Base-by-base conservation (phyloP, 371 early-diverging fungal species). In the Conidiobolus incongruus region DNA sequence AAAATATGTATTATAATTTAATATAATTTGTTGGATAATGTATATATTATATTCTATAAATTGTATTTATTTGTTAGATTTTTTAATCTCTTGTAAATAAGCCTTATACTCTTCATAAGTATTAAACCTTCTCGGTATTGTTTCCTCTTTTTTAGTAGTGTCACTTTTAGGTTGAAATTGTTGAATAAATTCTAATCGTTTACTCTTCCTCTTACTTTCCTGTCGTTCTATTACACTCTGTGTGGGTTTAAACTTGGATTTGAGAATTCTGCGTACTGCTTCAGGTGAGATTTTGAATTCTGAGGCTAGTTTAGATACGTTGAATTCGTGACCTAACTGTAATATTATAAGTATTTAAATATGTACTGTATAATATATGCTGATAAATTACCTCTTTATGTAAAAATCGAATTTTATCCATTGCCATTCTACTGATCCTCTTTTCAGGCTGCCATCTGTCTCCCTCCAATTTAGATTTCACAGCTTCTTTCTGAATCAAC, bases 401-500 rank as follows among this genome's bases (percentile, higher is more conserved):
- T 1, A 63, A 49, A 43, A 63, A 47, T 30, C 63, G 45, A 35
- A 63, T 63, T 40, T 58, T 56, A 29, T 63, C 63, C 61, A 63
- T 60, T 24, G 62, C 58, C 3, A 62, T 53, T 19, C 50, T 39
- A 13, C 61, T 60, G 11, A 63, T 39, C 30, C 49, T 45, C 41
- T 61, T 61, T 32, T 33, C 44, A 8, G 63, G 63, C 22, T 46
- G 35, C 63, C 63, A 63, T 2, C 19, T 34, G 15, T 48, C 47
- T 22, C 39, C 48, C 16, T 45, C 47, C 2, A 47, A 46, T 38
- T 51, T 60, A 12, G 35, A 30, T 5, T 34, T 24, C 17, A 29
- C 19, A 26, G 7, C 29, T 45, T 41, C 20, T 20, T 41, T 41
- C 6, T 21, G 16, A 19, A 41, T 29, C 16, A 28, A 28, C 41